Evolutionary conservation across 768 basidiomycete species (phyloP), one percentile per base, ranked within the genome.

Genomic region (Kwoniella pini): DNA sequence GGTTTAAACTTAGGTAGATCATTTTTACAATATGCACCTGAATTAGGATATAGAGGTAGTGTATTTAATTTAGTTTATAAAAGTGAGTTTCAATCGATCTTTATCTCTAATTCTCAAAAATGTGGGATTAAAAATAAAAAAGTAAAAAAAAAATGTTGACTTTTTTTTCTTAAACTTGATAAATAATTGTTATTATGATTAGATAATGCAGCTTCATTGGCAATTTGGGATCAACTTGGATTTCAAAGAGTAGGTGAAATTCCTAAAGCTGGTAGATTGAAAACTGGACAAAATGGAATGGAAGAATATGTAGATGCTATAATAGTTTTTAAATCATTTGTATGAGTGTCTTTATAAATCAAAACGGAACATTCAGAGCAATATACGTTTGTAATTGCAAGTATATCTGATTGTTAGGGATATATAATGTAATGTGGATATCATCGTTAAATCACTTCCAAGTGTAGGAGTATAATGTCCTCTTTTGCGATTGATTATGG

Each of bases 31-130:
- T 91, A 90, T 70, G 94, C 85, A 1, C 94, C 91, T 0, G 81
- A 79, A 36, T 80, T 93, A 67, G 79, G 79, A 2, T 81, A 81
- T 65, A 68, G 76, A 27, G 80, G 69, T 0, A 79, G 77, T 30
- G 80, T 95, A 24, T 95, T 96, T 82, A 95, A 96, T 76, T 83
- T 96, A 42, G 91, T 96, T 36, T 95, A 89, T 77, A 85, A 86
- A 24, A 90, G 77, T 79, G 48, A 30, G 76, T 68, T 15, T 36
- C 7, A 36, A 19, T 17, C n/a, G 40, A 9, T 21, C 43, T 36
- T 15, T 36, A 7, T 36, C 33, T 36, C 15, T 36, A 7, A 7
- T 36, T 36, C 15, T n/a, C n/a, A n/a, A n/a, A n/a, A n/a, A n/a
- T n/a, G 33, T 36, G 15, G 33, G 33, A 15, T 7, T 7, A 36